Evolutionary conservation across 1,139 yeast genomes (phyloP).

Genomic region (Magnusiomyces paraingens): DNA sequence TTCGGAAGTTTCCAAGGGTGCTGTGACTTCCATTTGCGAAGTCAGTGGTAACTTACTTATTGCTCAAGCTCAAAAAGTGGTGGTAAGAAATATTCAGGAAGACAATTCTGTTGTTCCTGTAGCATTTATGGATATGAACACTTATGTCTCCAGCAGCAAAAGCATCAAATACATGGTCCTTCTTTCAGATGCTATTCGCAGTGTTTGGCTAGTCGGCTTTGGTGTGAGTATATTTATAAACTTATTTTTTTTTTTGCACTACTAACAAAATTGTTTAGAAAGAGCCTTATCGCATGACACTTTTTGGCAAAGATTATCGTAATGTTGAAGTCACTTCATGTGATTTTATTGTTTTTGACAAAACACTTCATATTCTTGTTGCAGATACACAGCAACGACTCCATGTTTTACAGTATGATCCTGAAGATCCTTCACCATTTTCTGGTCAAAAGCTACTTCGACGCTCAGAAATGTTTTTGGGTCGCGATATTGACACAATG

Average conservation of each 20-base stretch:
- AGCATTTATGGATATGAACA: constrained; percentile 82
- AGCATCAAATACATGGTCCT: constrained; percentile 73
- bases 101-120: constrained; percentile 82
- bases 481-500: constrained; percentile 57
- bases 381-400: constrained; percentile 68
- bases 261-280: constrained; percentile 28
- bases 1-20: constrained; percentile 76
- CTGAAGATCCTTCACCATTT: constrained; percentile 78
- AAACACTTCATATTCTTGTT: constrained; percentile 57
- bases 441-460: constrained; percentile 74
- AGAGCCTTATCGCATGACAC: constrained; percentile 84
- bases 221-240: constrained; percentile 40
- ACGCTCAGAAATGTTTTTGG: constrained; percentile 64
- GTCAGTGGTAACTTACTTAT: constrained; percentile 79
- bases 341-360: constrained; percentile 68
- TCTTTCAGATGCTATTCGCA: constrained; percentile 75
- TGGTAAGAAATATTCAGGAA: constrained; percentile 77
- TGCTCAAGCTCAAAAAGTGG: constrained; percentile 77
- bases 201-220: constrained; percentile 80
- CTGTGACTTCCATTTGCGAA: constrained; percentile 72
- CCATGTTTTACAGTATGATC: constrained; percentile 80
- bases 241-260: not conserved
- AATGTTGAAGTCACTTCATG: constrained; percentile 52
- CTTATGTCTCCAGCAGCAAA: constrained; percentile 73
- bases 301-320: constrained; percentile 68